A percentile compares a stretch with the other conserved stretches of the same genome.
Evolutionary conservation across 768 basidiomycete species (phyloP).

Genomic region (Calocera viscosa): DNA sequence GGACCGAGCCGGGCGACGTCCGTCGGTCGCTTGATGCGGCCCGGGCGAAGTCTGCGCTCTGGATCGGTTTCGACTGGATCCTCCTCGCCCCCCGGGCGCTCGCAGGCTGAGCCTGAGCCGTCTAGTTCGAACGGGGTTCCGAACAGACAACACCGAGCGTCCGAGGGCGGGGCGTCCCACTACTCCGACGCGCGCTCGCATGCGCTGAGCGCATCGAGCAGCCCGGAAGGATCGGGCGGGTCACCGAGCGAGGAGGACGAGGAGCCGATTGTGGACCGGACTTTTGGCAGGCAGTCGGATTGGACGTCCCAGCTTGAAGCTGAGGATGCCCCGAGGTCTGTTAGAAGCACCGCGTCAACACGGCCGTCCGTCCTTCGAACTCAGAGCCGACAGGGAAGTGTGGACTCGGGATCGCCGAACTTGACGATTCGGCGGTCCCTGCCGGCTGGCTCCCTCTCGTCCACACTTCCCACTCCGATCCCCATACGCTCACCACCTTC

Average conservation of each 20-base stretch:
- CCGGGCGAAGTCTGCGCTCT: background rate
- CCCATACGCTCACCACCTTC: background rate
- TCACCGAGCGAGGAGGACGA: background rate
- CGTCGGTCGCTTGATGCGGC: background rate
- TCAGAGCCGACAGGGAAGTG: background rate
- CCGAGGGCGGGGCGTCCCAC: background rate
- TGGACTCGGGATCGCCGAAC: background rate
- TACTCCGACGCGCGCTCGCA: constrained; percentile 1
- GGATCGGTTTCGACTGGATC: background rate
- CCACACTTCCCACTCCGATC: background rate
- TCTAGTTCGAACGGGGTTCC: constrained; percentile 3
- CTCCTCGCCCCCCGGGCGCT: background rate
- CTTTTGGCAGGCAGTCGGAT: constrained; percentile 6
- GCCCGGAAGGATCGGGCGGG: background rate
- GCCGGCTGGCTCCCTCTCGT: background rate
- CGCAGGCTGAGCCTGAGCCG: constrained; percentile 1
- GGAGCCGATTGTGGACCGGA: constrained; percentile 7
- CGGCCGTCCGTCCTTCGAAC: background rate
- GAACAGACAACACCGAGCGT: background rate
- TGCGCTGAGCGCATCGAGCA: background rate
- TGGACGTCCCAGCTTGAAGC: constrained; percentile 7
- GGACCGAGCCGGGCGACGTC: background rate
- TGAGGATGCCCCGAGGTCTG: constrained; percentile 2
- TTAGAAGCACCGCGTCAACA: background rate
- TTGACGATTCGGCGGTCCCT: background rate